Percentiles rank a stretch among this genome's conserved stretches.
Evolutionary conservation across 208 protist genomes (phyloP).

Genomic region (Wallacemonas rigidus): DNA sequence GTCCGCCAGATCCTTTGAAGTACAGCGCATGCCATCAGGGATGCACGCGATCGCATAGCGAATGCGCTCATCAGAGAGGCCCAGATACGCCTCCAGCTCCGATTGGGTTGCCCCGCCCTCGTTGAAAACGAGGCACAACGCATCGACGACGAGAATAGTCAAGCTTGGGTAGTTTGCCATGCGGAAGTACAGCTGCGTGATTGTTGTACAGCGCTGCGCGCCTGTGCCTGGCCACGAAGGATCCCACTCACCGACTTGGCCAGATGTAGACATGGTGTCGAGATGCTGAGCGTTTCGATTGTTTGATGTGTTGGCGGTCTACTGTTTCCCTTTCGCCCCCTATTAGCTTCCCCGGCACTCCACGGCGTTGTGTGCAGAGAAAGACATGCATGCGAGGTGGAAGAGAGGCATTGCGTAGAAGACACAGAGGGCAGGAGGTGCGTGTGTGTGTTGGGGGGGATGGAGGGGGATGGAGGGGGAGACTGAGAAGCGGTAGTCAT

Average conservation of each 20-base stretch:
- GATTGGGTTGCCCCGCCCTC: constrained; percentile 58
- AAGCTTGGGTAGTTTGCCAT: constrained; percentile 59
- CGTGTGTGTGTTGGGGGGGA: no score
- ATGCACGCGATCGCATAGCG: constrained; percentile 56
- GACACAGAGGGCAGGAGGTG: no score
- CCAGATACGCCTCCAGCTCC: constrained; percentile 74
- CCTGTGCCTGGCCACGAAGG: constrained; percentile 71
- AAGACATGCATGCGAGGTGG: no score
- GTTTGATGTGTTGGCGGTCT: no score
- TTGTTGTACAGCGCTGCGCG: constrained; percentile 58
- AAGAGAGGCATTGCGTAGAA: no score
- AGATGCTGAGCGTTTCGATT: no score
- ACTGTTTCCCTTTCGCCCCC: no score
- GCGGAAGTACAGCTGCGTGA: constrained; percentile 84
- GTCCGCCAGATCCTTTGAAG: constrained; percentile 43
- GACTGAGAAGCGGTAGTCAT: no score
- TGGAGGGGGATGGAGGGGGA: no score
- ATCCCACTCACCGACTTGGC: constrained; percentile 35
- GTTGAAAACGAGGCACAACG: constrained; percentile 74
- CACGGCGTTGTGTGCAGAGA: no score
- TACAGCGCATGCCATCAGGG: constrained; percentile 67
- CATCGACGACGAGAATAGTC: constrained; percentile 70
- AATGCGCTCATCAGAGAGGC: constrained; percentile 50
- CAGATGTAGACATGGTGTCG: no score
- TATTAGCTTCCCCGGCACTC: no score